phyloP scores from a whole-genome alignment of 1,139 yeast species.

The Protomyces inouyei region DNA sequence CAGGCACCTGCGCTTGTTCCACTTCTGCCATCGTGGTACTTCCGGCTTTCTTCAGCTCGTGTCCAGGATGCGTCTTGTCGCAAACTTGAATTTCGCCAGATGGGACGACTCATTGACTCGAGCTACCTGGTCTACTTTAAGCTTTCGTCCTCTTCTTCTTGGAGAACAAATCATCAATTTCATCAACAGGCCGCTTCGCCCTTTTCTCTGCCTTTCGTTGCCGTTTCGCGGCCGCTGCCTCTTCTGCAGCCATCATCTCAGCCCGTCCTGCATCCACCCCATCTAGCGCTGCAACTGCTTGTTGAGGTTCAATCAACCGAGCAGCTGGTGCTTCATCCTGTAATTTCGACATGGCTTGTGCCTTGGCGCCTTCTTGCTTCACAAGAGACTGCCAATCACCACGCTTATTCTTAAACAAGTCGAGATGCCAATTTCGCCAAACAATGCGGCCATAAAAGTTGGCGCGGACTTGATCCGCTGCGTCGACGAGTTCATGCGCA shows the following conservation, averaged over 20 bases:
- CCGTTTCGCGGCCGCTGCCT: neutral
- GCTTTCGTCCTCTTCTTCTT: neutral
- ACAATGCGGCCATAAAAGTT: slow-evolving; percentile 84
- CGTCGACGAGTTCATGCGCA: slow-evolving; percentile 61
- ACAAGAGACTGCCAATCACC: slow-evolving; percentile 28
- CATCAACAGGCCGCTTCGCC: neutral
- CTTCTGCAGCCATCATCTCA: neutral
- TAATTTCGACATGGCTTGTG: slow-evolving; percentile 7
- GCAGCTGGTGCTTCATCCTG: neutral
- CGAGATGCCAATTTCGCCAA: slow-evolving; percentile 94
- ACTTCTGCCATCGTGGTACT: neutral
- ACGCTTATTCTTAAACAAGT: slow-evolving; percentile 45
- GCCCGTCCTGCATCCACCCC: neutral
- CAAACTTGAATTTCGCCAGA: no score
- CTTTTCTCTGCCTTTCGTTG: neutral
- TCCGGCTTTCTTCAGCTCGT: no score
- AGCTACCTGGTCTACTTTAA: no score
- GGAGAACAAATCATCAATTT: neutral
- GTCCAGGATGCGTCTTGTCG: no score
- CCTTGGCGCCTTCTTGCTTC: slow-evolving; percentile 11
- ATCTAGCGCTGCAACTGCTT: neutral
- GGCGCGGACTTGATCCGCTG: slow-evolving; percentile 52
- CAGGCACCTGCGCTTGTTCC: neutral
- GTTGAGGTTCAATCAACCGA: neutral
- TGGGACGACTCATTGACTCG: no score